These are phyloP conservation scores for Aspergillus awamori DNA, from an alignment of 2,329 filamentous ascomycete species.

Conservation along the genomic window DNA sequence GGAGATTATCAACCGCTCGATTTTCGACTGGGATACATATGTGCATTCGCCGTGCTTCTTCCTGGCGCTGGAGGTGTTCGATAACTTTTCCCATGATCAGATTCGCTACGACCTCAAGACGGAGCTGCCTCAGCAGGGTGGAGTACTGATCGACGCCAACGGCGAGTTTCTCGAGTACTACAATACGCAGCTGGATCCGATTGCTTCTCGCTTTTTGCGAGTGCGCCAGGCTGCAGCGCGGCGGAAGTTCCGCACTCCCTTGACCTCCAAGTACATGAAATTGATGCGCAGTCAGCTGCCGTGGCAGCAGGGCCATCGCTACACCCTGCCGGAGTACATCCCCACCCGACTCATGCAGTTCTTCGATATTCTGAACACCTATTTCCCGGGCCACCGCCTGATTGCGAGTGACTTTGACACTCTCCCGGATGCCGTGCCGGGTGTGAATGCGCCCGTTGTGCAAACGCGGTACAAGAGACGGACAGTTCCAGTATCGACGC, in stretches of 20 bases:
- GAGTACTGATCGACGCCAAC: slow-evolving; percentile 78
- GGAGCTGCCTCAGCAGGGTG: slow-evolving; percentile 81
- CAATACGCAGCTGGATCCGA: slow-evolving; percentile 74
- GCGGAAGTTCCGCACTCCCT: slow-evolving; percentile 46
- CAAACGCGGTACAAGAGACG: slow-evolving; percentile 88
- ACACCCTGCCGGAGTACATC: slow-evolving; percentile 86
- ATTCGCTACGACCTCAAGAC: slow-evolving; percentile 86
- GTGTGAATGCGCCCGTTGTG: slow-evolving; percentile 90
- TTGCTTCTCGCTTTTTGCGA: slow-evolving; percentile 78
- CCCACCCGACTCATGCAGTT: slow-evolving; percentile 95
- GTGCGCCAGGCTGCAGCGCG: slow-evolving; percentile 74
- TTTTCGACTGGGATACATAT: slow-evolving; percentile 89
- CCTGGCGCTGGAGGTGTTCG: slow-evolving; percentile 95
- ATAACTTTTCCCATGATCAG: slow-evolving; percentile 95
- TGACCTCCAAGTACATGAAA: slow-evolving; percentile 58
- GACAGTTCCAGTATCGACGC: slow-evolving; percentile 87
- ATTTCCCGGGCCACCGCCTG: slow-evolving; percentile 88
- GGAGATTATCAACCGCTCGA: slow-evolving; percentile 90
- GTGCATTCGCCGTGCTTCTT: slow-evolving; percentile 97
- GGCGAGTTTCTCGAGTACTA: slow-evolving; percentile 98
- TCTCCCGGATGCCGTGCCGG: slow-evolving; percentile 78
- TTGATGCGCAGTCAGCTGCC: slow-evolving; percentile 67
- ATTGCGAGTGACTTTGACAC: slow-evolving; percentile 88
- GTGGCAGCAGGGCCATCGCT: slow-evolving; percentile 64
- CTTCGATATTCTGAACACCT: slow-evolving; percentile 84